phyloP scores from a whole-genome alignment of 441 rosid species.

The Croton laevigatus region DNA sequence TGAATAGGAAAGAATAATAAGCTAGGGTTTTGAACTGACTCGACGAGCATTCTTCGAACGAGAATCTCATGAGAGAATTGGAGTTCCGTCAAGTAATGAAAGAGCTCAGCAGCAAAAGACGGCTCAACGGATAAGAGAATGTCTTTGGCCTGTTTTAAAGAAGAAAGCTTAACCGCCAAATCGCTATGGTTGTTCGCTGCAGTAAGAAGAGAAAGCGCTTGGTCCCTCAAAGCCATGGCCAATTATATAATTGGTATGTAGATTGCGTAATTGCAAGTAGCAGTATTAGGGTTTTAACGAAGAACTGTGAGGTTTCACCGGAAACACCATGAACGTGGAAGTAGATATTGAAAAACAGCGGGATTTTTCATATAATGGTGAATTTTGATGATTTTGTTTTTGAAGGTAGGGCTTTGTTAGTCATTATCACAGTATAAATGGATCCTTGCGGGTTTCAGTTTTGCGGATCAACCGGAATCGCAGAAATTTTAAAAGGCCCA shows the following conservation, averaged over 20 bases:
- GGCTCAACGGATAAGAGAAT: conserved; percentile 66
- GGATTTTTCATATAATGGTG: not conserved
- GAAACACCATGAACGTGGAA: conserved; percentile 5
- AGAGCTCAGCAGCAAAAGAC: conserved; percentile 71
- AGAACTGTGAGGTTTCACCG: conserved; percentile 19
- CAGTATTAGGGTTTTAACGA: conserved; percentile 34
- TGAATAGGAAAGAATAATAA: not conserved
- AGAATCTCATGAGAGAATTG: conserved; percentile 76
- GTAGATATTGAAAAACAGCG: conserved; percentile 8
- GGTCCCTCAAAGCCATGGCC: conserved; percentile 52
- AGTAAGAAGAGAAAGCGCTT: conserved; percentile 77
- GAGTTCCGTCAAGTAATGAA: conserved; percentile 75
- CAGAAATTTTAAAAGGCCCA: not conserved
- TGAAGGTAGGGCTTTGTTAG: not conserved
- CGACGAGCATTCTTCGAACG: conserved; percentile 72
- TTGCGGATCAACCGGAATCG: conserved; percentile 9
- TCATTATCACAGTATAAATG: not conserved
- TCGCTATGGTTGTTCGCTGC: conserved; percentile 90
- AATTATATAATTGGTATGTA: conserved; percentile 12
- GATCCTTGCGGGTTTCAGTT: not conserved
- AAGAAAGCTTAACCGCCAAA: conserved; percentile 92
- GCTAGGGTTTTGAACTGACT: conserved; percentile 64
- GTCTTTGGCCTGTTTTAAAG: conserved; percentile 79
- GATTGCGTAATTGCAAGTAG: not conserved
- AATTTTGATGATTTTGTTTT: not conserved